phyloP scores from a whole-genome alignment of 139 green algal genomes.

The Pleodorina starrii region DNA sequence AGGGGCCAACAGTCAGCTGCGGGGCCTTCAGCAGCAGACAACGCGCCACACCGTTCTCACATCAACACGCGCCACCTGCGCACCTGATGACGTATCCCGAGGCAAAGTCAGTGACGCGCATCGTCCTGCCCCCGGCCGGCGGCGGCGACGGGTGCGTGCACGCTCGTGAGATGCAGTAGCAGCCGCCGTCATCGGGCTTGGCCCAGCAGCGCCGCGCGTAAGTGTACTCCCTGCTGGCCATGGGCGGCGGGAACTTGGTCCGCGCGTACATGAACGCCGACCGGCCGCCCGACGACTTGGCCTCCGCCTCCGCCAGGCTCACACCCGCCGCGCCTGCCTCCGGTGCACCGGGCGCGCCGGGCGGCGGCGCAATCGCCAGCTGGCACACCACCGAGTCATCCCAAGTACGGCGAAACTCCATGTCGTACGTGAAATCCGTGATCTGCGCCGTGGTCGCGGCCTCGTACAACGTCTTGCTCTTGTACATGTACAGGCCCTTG shows the following conservation, averaged over 20 bases:
- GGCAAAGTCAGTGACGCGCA: constrained; percentile 73
- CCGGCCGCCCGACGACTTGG: constrained; percentile 21
- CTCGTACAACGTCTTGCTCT: constrained; percentile 65
- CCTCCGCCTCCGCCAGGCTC: constrained; percentile 6
- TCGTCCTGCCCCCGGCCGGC: constrained; percentile 34
- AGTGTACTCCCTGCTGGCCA: constrained; percentile 75
- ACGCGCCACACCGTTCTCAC: no score
- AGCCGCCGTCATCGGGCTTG: constrained; percentile 49
- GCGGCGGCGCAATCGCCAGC: constrained; percentile 22
- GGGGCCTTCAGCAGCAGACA: no score
- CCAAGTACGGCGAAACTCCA: constrained; percentile 62
- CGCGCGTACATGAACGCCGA: constrained; percentile 68
- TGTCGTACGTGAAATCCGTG: constrained; percentile 75
- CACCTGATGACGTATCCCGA: constrained; percentile 70
- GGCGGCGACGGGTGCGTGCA: constrained; percentile 50
- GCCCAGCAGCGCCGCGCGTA: constrained; percentile 82
- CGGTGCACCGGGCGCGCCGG: neutral
- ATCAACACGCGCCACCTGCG: neutral
- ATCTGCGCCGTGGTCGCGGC: constrained; percentile 65
- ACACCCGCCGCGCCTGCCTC: constrained; percentile 25
- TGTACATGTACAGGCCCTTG: constrained; percentile 75
- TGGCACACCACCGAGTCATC: constrained; percentile 59
- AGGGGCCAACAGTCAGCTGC: no score
- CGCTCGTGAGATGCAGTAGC: constrained; percentile 49
- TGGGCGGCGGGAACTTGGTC: constrained; percentile 78